Conservation (phyloP, 768 basidiomycete genomes). For the Tulasnella sp. region DNA sequence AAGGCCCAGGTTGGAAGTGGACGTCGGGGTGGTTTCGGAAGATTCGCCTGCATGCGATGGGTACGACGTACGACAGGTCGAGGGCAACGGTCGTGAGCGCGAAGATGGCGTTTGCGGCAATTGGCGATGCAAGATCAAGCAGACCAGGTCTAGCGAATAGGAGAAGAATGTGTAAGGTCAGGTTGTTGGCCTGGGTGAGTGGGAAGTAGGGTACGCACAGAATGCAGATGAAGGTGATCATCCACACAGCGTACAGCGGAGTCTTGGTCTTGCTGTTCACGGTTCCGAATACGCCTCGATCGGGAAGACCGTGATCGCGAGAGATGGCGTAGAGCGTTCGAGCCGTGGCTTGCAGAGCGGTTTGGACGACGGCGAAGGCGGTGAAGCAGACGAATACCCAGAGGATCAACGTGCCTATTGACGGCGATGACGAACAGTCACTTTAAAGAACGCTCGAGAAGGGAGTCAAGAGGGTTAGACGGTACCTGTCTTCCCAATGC, state of each 20-base stretch:
- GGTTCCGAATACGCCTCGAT: slow-evolving; percentile 71
- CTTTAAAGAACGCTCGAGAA: slow-evolving; percentile 42
- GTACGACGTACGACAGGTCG: slow-evolving; percentile 55
- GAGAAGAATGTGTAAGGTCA: neutral
- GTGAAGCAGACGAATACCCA: slow-evolving; percentile 72
- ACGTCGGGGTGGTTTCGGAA: slow-evolving; percentile 75
- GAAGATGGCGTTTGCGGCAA: slow-evolving; percentile 79
- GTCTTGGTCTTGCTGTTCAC: slow-evolving; percentile 62
- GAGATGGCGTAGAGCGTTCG: slow-evolving; percentile 82
- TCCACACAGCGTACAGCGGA: slow-evolving; percentile 74
- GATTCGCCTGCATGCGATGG: slow-evolving; percentile 65
- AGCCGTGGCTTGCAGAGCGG: slow-evolving; percentile 73
- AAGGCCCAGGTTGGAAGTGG: slow-evolving; percentile 78
- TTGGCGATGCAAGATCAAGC: slow-evolving; percentile 69
- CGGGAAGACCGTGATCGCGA: slow-evolving; percentile 75
- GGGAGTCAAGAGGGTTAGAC: neutral
- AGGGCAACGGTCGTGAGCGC: slow-evolving; percentile 66
- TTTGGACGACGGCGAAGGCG: slow-evolving; percentile 80
- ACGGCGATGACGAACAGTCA: slow-evolving; percentile 39
- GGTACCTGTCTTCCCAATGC: slow-evolving; percentile 73
- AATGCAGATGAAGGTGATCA: slow-evolving; percentile 62
- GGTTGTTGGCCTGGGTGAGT: neutral
- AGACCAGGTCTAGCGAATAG: slow-evolving; percentile 40
- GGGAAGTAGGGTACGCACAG: slow-evolving; percentile 36
- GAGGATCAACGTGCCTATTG: slow-evolving; percentile 27